Conservation (phyloP, 164 flowering plant species). For the Vitis riparia region DNA sequence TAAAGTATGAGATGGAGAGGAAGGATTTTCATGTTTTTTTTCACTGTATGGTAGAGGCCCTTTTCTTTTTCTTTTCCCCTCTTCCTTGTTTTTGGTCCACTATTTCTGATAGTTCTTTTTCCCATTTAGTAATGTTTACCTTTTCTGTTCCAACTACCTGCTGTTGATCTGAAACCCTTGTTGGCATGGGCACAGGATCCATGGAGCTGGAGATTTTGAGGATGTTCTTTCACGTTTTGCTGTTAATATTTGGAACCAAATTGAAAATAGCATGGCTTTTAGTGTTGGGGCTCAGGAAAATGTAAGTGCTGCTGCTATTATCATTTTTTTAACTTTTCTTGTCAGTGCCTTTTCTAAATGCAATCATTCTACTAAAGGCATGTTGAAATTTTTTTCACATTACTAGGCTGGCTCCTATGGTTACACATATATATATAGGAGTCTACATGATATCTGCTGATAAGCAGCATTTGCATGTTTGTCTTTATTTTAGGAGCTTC, state of each 20-base stretch:
- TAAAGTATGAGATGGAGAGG: too few species aligned
- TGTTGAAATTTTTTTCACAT: neutral
- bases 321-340: neutral
- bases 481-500: constrained; percentile 53
- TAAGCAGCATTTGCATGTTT: neutral
- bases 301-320: constrained; percentile 29
- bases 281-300: constrained; percentile 25
- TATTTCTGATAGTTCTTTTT: too few species aligned
- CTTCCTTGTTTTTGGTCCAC: neutral
- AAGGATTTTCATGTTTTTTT: neutral
- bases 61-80: neutral
- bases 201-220: constrained; percentile 45
- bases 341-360: neutral
- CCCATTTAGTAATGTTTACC: too few species aligned
- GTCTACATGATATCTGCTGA: too few species aligned
- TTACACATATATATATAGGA: neutral
- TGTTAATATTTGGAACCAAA: constrained; percentile 48
- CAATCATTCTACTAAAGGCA: neutral
- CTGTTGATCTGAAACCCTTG: neutral
- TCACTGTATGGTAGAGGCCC: too few species aligned
- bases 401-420: neutral
- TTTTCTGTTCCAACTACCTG: neutral
- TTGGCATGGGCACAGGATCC: constrained; percentile 40
- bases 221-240: constrained; percentile 49
- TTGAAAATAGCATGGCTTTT: constrained; percentile 36